Percentiles rank a stretch among this genome's conserved stretches.
phyloP scores from a whole-genome alignment of 2,329 filamentous ascomycete genomes.

The Seiridium cupressi region DNA sequence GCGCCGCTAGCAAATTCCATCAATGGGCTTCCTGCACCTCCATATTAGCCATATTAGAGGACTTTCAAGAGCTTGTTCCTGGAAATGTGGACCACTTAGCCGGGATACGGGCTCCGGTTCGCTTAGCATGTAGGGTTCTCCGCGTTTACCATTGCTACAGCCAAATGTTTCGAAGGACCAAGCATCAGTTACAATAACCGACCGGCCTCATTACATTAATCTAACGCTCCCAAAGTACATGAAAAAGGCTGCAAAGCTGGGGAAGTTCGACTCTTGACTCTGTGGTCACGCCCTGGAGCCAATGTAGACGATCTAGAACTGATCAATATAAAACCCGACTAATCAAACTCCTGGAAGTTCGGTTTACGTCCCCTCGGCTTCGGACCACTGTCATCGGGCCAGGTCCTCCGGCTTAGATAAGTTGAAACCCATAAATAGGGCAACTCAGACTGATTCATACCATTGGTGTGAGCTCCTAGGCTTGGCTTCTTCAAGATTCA shows the following conservation, averaged over 20 bases:
- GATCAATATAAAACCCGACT: constrained; percentile 2
- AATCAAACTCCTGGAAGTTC: background rate
- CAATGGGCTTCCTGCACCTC: constrained; percentile 4
- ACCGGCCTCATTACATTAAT: background rate
- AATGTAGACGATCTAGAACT: background rate
- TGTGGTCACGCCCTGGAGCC: background rate
- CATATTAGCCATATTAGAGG: background rate
- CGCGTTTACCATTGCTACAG: background rate
- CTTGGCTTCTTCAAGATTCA: too few relatives aligned
- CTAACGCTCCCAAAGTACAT: background rate
- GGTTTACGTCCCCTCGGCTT: background rate
- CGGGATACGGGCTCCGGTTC: background rate
- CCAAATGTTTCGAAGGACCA: background rate
- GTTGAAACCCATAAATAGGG: too few relatives aligned
- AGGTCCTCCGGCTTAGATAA: too few relatives aligned
- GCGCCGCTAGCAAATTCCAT: background rate
- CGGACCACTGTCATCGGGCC: too few relatives aligned
- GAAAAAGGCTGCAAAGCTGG: background rate
- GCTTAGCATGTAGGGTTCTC: background rate
- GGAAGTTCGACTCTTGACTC: background rate
- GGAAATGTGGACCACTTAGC: background rate
- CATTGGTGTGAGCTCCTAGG: too few relatives aligned
- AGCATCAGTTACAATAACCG: background rate
- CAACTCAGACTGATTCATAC: too few relatives aligned
- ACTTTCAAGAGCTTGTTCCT: background rate